These are phyloP conservation scores for Avena eriantha DNA, from an alignment of 176 grass and related monocot species.

Conservation along the genomic window DNA sequence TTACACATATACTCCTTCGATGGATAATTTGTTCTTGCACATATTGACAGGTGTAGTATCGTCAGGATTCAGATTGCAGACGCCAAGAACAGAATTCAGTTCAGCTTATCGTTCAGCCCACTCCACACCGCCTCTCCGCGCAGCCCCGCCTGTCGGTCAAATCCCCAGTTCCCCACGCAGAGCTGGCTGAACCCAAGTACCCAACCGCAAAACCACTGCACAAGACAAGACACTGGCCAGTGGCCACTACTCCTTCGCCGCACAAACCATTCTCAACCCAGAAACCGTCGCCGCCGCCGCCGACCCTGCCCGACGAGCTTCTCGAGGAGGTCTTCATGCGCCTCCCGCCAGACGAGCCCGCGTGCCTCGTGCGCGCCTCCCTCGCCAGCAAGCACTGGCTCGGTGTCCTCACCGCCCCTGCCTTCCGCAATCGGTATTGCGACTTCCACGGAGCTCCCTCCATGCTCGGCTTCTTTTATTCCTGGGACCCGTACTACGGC, in stretches of 20 bases:
- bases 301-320: neutral
- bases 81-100: neutral
- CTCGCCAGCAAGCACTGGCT: slow-evolving; percentile 2
- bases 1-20: too few relatives aligned
- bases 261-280: neutral
- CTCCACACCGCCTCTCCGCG: neutral
- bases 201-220: neutral
- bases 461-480: neutral
- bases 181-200: too few relatives aligned
- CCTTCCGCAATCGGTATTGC: neutral
- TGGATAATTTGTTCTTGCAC: too few relatives aligned
- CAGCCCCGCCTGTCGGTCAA: too few relatives aligned
- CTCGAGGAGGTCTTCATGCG: neutral
- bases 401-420: neutral
- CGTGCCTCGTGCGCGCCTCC: neutral
- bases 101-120: neutral
- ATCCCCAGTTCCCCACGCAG: too few relatives aligned
- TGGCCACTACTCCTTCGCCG: neutral
- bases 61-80: neutral
- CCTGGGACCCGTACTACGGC: neutral
- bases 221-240: neutral
- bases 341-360: neutral
- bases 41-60: neutral
- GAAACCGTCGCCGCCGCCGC: neutral
- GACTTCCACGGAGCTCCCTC: slow-evolving; percentile 21